Evolutionary conservation across 2,329 filamentous ascomycete species (phyloP).

Genomic region (Pseudogymnoascus sp.): DNA sequence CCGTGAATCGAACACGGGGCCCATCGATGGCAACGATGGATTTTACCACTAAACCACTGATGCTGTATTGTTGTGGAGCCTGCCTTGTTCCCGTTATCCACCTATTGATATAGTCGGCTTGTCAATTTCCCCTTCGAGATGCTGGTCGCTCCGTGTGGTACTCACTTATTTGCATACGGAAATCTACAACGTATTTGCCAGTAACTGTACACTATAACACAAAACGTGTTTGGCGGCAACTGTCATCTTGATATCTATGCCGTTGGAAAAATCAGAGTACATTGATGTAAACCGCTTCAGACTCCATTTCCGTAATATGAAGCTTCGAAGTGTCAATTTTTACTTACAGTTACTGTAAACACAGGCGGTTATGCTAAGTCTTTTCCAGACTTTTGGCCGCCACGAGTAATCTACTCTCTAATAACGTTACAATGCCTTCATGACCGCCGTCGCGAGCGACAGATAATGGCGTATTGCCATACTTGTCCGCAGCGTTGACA

Average conservation of each 20-base stretch:
- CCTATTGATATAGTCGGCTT: background rate
- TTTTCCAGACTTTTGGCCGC: background rate
- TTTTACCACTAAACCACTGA: conserved; percentile 18
- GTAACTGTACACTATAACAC: too few species aligned
- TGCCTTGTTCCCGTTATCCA: background rate
- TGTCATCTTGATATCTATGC: background rate
- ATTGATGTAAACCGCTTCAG: background rate
- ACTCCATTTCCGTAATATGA: background rate
- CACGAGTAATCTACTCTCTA: background rate
- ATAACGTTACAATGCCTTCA: background rate
- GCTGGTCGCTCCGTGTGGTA: background rate
- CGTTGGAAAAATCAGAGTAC: background rate
- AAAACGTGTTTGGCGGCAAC: too few species aligned
- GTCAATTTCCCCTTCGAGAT: background rate
- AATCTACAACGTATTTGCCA: background rate
- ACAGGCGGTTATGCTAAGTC: background rate
- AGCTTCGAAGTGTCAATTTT: background rate
- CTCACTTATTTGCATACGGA: background rate
- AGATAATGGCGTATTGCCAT: background rate
- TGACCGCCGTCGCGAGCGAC: background rate
- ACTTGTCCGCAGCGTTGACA: background rate
- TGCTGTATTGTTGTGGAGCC: background rate
- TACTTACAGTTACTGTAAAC: background rate
- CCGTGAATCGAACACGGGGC: conserved; percentile 31
- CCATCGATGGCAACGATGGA: conserved; percentile 32